Base-by-base conservation (phyloP, 2,329 filamentous ascomycete species). In the Xylariaceae sp. region DNA sequence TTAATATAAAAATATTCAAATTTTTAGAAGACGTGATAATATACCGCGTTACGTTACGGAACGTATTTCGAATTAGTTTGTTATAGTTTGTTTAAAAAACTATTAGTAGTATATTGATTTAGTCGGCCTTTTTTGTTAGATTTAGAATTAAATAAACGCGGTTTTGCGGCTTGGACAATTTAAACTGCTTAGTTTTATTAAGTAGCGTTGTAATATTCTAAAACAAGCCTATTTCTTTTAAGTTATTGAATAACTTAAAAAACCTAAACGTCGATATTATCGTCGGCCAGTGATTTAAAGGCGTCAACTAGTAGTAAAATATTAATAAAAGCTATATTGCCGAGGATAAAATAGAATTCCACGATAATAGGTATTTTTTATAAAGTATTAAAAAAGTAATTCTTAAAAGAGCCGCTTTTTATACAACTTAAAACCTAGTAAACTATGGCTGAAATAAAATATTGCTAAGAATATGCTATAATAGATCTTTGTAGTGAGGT, bases 371-470 rank as follows among this genome's bases (percentile, higher is more conserved):
- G 21, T 38, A 20, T 38, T 14, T 38, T 40, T 25, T 25, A 21
- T 19, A 44, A 14, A 29, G 25, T 17, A 37, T 23, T 25, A 14
- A 19, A 33, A 25, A 35, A 19, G 12, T 10, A 33, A 19, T 23
- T 8, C 21, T 44, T 38, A 25, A 44, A 20, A 44, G 22, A 22
- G 35, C 35, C 20, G 35, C 42, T 44, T 44, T 25, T 19, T 44
- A 20, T 33, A 44, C 27, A 12, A 44, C 35, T 25, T 25, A 44
- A n/a, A 11, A 44, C 33, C 35, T 44, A 19, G 20, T 12, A 38
- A 44, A 44, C 35, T 25, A 44, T 32, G 35, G 35, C 23, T 25
- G 35, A 32, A 25, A 44, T 17, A 44, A 35, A 44, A 44, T 44
- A 33, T 37, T 35, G 5, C 35, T 25, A 23, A 44, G 23, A 19